Evolutionary conservation across 768 basidiomycete genomes (phyloP).

Genomic region (Tremella yokohamensis): DNA sequence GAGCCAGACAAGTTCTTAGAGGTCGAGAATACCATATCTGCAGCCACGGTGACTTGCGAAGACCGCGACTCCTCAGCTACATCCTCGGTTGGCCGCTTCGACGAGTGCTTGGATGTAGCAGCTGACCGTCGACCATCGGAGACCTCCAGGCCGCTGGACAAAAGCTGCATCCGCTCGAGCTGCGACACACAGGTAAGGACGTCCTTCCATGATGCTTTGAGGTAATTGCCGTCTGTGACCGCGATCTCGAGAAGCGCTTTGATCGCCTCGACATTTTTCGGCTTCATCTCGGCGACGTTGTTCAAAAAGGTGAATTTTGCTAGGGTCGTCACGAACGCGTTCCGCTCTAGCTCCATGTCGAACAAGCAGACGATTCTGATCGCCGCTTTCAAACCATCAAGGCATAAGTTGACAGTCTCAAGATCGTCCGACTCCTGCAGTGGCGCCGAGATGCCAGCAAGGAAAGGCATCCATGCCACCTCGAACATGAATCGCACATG

Average conservation of each 20-base stretch:
- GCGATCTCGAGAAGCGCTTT: conserved; percentile 91
- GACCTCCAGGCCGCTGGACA: conserved; percentile 82
- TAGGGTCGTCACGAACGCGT: conserved; percentile 94
- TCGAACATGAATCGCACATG: conserved; percentile 99
- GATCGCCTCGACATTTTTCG: conserved; percentile 99
- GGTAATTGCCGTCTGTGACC: conserved; percentile 90
- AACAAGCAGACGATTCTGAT: conserved; percentile 96
- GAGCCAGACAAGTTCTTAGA: conserved; percentile 91
- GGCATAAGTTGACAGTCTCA: conserved; percentile 81
- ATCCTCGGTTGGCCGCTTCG: conserved; percentile 65
- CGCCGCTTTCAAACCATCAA: conserved; percentile 96
- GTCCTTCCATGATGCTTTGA: conserved; percentile 95
- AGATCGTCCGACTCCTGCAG: conserved; percentile 93
- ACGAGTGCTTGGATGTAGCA: neutral
- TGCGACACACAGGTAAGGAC: conserved; percentile 96
- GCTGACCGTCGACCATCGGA: conserved; percentile 60
- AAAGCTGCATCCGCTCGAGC: conserved; percentile 96
- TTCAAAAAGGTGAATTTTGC: conserved; percentile 96
- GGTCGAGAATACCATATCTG: conserved; percentile 97
- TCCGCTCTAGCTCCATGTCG: conserved; percentile 94
- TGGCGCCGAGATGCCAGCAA: conserved; percentile 90
- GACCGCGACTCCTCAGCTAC: conserved; percentile 94
- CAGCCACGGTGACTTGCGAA: conserved; percentile 95
- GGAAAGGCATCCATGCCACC: conserved; percentile 97
- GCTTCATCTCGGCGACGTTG: conserved; percentile 97